phyloP scores from a whole-genome alignment of 164 flowering plant species.

The Macadamia integrifolia region DNA sequence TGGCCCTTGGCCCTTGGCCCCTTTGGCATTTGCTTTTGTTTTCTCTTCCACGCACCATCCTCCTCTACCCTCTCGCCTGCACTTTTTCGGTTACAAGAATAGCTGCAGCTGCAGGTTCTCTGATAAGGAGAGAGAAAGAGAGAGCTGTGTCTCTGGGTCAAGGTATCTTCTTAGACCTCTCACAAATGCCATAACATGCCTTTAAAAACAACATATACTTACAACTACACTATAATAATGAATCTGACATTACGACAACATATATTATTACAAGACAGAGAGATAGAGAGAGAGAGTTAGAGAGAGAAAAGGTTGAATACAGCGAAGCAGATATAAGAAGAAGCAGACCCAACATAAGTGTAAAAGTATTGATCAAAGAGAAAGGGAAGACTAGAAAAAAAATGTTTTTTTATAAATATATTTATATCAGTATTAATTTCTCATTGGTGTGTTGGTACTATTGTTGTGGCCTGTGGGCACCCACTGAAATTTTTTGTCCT shows the following conservation, averaged over 20 bases:
- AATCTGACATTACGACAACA: background rate
- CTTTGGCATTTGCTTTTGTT: background rate
- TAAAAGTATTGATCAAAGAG: conserved; percentile 16
- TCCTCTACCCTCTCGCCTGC: conserved; percentile 6
- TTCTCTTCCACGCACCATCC: background rate
- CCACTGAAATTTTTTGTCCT: conserved; percentile 17
- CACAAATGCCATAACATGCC: background rate
- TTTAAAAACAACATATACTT: background rate
- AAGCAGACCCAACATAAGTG: conserved; percentile 15
- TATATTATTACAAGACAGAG: background rate
- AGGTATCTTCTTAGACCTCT: background rate
- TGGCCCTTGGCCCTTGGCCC: background rate
- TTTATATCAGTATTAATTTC: conserved; percentile 8
- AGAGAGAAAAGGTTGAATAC: conserved; percentile 36
- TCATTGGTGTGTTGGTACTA: conserved; percentile 33
- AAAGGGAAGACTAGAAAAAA: conserved; percentile 9
- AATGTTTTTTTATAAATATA: background rate
- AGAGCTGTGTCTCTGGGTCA: background rate
- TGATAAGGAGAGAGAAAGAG: background rate
- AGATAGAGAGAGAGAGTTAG: conserved; percentile 2
- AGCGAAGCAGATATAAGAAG: conserved; percentile 48
- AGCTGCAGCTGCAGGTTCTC: conserved; percentile 8
- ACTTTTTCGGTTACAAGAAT: conserved; percentile 24
- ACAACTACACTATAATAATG: background rate
- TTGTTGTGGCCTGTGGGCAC: conserved; percentile 22